A percentile compares a stretch with the other conserved stretches of the same genome.
phyloP scores from a whole-genome alignment of 2,329 filamentous ascomycete genomes.

The Hymenoscyphus salicellus region DNA sequence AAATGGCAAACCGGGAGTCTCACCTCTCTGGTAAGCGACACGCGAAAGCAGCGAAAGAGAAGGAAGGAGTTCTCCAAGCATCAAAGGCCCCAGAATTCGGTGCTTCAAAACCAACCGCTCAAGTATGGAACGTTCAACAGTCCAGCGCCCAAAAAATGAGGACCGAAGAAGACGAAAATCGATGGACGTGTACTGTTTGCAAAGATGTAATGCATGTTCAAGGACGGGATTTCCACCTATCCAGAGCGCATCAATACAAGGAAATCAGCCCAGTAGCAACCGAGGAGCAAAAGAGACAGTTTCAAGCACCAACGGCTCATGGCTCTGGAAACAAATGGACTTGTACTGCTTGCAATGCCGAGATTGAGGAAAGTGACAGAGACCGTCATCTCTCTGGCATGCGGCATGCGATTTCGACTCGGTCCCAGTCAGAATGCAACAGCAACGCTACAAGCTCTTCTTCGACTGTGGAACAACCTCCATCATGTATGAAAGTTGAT shows the following conservation, averaged over 20 bases:
- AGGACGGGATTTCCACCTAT: no score
- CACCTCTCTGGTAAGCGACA: neutral
- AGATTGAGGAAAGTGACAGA: neutral
- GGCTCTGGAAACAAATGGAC: neutral
- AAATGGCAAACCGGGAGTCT: neutral
- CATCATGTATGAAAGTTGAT: neutral
- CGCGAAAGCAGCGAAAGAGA: no score
- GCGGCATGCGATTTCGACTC: neutral
- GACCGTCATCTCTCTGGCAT: neutral
- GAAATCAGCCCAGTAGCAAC: no score
- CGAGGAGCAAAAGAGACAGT: no score
- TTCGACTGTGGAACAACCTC: neutral
- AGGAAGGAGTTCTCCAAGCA: no score
- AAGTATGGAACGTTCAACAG: no score
- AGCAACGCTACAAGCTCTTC: neutral
- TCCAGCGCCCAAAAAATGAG: neutral
- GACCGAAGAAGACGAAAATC: neutral
- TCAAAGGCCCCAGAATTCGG: no score
- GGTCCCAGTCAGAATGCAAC: neutral
- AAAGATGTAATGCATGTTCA: neutral
- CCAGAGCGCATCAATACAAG: no score
- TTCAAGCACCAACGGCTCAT: neutral
- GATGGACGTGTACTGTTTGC: neutral
- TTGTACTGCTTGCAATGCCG: neutral
- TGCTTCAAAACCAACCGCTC: no score